Evolutionary conservation across 257 asterid species (phyloP).

Genomic region (Rauvolfia tetraphylla): DNA sequence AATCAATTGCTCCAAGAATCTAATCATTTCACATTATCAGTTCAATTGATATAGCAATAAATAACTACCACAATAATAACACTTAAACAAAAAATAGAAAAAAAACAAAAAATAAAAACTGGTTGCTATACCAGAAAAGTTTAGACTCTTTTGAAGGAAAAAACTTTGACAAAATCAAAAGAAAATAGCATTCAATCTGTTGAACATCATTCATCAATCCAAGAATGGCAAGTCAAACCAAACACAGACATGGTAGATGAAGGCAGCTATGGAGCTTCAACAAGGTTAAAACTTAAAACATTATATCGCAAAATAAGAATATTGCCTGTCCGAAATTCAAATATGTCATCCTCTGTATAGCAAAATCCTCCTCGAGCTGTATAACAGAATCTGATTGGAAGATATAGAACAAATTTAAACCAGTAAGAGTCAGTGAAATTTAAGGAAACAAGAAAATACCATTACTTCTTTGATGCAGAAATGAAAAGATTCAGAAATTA

Average conservation of each 20-base stretch:
- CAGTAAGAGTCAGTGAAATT: not conserved
- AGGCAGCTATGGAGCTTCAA: not conserved
- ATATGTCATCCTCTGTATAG: constrained; percentile 88
- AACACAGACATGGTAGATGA: not conserved
- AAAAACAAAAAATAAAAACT: not conserved
- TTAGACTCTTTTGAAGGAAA: not conserved
- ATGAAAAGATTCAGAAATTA: constrained; percentile 11
- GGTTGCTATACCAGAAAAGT: not conserved
- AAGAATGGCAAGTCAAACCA: not conserved
- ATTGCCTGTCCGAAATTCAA: constrained; percentile 82
- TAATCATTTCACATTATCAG: not conserved
- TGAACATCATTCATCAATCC: not conserved
- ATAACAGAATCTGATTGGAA: constrained; percentile 71
- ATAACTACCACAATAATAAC: not conserved
- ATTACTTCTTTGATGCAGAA: constrained; percentile 14
- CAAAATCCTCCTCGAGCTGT: constrained; percentile 99
- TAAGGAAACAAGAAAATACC: constrained; percentile 3
- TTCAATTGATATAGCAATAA: not conserved
- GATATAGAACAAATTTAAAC: constrained; percentile 11
- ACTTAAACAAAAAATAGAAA: not conserved
- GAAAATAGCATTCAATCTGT: not conserved
- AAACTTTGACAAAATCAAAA: not conserved
- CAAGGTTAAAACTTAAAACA: not conserved
- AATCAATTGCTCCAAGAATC: not conserved
- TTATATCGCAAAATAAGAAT: constrained; percentile 20